These are phyloP conservation scores for Letharia columbiana DNA, from an alignment of 495 filamentous ascomycete species.

Conservation along the genomic window DNA sequence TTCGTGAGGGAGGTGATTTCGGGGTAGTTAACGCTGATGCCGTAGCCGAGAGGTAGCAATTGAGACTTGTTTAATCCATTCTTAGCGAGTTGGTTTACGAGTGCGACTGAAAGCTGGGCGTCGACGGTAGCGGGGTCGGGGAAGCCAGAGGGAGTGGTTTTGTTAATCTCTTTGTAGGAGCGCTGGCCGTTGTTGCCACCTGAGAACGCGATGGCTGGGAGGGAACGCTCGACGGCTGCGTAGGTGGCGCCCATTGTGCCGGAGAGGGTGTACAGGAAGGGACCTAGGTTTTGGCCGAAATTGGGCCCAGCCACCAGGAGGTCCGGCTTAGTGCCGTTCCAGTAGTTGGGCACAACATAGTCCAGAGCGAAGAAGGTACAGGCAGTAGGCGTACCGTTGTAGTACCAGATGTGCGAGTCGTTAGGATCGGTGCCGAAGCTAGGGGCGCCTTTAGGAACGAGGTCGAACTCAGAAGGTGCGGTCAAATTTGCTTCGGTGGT, in stretches of 20 bases:
- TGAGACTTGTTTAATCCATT: conserved; percentile 23
- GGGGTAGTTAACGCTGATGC: conserved; percentile 33
- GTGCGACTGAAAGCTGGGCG: conserved; percentile 29
- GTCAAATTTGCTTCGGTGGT: conserved; percentile 28
- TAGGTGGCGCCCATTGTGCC: conserved; percentile 36
- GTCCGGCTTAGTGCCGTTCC: conserved; percentile 31
- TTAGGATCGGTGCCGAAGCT: conserved; percentile 34
- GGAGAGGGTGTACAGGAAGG: conserved; percentile 33
- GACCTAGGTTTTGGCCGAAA: conserved; percentile 31
- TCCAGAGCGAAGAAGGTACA: conserved; percentile 38
- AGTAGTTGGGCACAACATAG: conserved; percentile 42
- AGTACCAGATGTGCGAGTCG: conserved; percentile 40
- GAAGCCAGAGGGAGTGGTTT: conserved; percentile 25
- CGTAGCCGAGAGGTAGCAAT: conserved; percentile 34
- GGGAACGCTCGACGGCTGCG: conserved; percentile 31
- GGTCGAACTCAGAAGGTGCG: conserved; percentile 22
- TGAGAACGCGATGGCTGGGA: conserved; percentile 35
- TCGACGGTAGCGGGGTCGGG: conserved; percentile 31
- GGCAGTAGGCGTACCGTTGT: conserved; percentile 37
- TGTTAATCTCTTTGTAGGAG: conserved; percentile 13
- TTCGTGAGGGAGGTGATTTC: conserved; percentile 27
- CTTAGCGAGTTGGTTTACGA: conserved; percentile 30
- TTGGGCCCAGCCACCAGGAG: conserved; percentile 39
- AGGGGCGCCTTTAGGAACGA: conserved; percentile 24
- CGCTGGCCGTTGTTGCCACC: conserved; percentile 24